phyloP scores from a whole-genome alignment of 805 yeast genomes.

The Metschnikowia corniflorae region DNA sequence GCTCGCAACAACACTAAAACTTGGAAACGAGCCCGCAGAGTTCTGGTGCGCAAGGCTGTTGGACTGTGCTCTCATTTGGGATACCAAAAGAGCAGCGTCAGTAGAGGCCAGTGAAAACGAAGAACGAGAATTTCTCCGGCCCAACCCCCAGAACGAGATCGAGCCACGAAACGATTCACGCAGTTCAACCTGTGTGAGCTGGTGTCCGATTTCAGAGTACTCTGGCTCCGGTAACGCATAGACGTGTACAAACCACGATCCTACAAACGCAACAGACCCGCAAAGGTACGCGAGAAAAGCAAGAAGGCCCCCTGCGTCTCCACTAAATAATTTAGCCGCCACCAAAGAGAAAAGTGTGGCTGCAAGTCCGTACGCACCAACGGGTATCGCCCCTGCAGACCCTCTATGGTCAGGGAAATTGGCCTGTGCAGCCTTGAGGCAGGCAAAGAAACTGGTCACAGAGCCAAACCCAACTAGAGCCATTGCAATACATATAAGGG shows the following conservation, averaged over 20 bases:
- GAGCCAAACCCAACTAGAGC: conserved; percentile 63
- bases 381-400: conserved; percentile 65
- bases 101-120: conserved; percentile 11
- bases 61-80: conserved; percentile 5
- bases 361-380: conserved; percentile 65
- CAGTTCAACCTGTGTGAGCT: too few species aligned
- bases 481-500: conserved; percentile 47
- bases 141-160: conserved; percentile 40
- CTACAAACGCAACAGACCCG: conserved; percentile 42
- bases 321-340: conserved; percentile 50
- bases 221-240: conserved; percentile 18
- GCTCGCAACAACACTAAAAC: conserved; percentile 9
- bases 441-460: conserved; percentile 57
- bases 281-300: conserved; percentile 53
- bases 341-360: conserved; percentile 62
- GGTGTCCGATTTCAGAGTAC: conserved; percentile 1
- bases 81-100: conserved; percentile 10
- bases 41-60: conserved; percentile 2
- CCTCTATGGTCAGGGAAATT: conserved; percentile 73
- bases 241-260: conserved; percentile 43
- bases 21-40: conserved; percentile 6
- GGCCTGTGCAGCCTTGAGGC: conserved; percentile 51
- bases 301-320: conserved; percentile 53
- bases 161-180: conserved; percentile 38
- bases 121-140: conserved; percentile 24